Base-by-base conservation (phyloP, 1,284 basidiomycete genomes). In the Phylloporus sp. region DNA sequence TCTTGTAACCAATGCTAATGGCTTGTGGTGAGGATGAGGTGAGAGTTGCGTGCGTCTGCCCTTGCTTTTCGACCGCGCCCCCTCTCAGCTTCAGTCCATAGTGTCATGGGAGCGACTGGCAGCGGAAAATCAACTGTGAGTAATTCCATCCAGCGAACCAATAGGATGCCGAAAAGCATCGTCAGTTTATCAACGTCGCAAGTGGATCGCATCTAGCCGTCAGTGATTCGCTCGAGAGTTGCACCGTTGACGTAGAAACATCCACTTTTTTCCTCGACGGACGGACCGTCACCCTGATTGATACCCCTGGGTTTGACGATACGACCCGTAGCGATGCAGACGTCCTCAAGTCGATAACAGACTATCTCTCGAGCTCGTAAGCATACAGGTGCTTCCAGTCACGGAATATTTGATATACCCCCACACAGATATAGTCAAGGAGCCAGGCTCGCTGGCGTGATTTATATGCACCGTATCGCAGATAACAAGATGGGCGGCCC, bases 391-490 rank as follows among this genome's bases (percentile, higher is more conserved):
- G 10, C 17, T 7, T 31, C n/a, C 4, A 4, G 13, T 29, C 44
- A 5, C 44, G 4, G 22, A 50, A 13, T 4, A 20, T 34, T 57
- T n/a, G 11, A 40, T 50, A 47, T 55, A 49, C 56, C 44, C 39
- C 22, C 34, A 28, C 28, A 12, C 42, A 82, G 80, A 44, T 81
- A 82, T 57, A 67, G 75, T 52, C 61, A 71, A 34, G 75, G 76
- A 1, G 64, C 69, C 52, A 80, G 72, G 50, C 74, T 86, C 24
- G 74, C 78, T 7, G 85, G 85, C 0, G 70, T 86, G 60, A 77
- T 86, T n/a, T 86, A 86, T 66, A 75, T 84, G 73, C 84, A 86
- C 57, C 78, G 81, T 26, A 86, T 86, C 64, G 77, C 80, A 31
- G 83, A 85, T 62, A 76, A 78, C 68, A 77, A 82, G 37, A 78